These are phyloP conservation scores for Xanthoconium purpureum DNA, from an alignment of 768 basidiomycete genomes.

Conservation along the genomic window DNA sequence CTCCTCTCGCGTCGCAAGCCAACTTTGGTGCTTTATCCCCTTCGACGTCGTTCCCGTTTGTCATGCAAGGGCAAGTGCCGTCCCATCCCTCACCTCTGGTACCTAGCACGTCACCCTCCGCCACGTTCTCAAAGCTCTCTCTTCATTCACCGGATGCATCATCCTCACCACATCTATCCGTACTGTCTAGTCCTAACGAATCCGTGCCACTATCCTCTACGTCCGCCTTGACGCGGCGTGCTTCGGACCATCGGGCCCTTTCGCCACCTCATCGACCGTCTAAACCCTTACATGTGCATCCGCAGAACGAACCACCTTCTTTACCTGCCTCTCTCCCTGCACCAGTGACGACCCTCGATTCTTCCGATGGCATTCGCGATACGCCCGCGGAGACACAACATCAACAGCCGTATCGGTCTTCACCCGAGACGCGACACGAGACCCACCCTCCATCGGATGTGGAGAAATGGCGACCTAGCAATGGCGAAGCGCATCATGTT, in stretches of 20 bases:
- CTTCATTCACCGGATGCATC: slow-evolving; percentile 36
- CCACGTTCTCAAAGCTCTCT: slow-evolving; percentile 52
- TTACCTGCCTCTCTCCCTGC: slow-evolving; percentile 3
- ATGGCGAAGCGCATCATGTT: slow-evolving; percentile 23
- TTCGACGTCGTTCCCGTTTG: neutral
- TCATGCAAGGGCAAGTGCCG: neutral
- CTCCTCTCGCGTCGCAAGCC: neutral
- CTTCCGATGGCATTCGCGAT: slow-evolving; percentile 19
- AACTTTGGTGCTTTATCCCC: neutral
- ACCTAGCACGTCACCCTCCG: slow-evolving; percentile 41
- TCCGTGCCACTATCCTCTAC: neutral
- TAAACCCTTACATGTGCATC: slow-evolving; percentile 29
- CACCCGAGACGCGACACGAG: slow-evolving; percentile 12
- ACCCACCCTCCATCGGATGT: neutral
- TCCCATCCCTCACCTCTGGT: neutral
- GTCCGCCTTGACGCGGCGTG: neutral
- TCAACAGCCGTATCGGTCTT: slow-evolving; percentile 15
- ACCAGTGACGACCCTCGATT: slow-evolving; percentile 1
- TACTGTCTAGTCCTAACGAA: slow-evolving; percentile 9
- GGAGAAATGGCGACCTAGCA: slow-evolving; percentile 11
- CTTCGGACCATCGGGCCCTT: neutral
- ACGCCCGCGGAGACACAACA: slow-evolving; percentile 24
- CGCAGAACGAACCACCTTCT: slow-evolving; percentile 17
- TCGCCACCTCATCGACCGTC: slow-evolving; percentile 21
- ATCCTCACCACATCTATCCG: slow-evolving; percentile 8